These are phyloP conservation scores for Balakata baccata DNA, from an alignment of 345 rosid species.

Conservation along the genomic window DNA sequence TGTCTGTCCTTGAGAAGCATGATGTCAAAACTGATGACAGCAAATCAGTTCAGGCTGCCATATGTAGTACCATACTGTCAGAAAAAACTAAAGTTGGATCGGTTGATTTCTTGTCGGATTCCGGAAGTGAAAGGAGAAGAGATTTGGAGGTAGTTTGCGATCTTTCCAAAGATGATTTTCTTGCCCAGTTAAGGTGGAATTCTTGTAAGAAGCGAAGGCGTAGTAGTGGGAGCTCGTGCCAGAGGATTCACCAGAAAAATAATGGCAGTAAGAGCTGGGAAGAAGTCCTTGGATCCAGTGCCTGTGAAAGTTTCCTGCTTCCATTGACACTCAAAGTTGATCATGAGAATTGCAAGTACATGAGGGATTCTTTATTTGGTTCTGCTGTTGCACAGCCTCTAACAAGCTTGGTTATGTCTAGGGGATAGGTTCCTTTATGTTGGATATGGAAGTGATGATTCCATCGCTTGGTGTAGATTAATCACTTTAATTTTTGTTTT, in stretches of 20 bases:
- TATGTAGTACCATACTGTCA: conserved; percentile 16
- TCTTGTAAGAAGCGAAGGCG: conserved; percentile 57
- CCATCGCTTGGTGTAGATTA: background rate
- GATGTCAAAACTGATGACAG: conserved; percentile 19
- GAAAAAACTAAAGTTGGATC: conserved; percentile 21
- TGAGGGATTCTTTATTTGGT: conserved; percentile 45
- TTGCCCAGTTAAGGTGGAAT: conserved; percentile 61
- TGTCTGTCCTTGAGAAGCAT: conserved; percentile 32
- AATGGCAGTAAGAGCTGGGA: conserved; percentile 1
- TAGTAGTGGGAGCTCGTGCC: conserved; percentile 26
- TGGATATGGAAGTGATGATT: background rate
- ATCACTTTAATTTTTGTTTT: background rate
- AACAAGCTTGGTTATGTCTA: conserved; percentile 63
- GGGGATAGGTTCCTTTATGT: conserved; percentile 40
- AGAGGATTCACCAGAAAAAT: conserved; percentile 21
- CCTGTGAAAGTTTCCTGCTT: conserved; percentile 26
- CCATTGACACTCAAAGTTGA: conserved; percentile 43
- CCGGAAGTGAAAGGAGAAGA: conserved; percentile 22
- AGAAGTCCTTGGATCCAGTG: conserved; percentile 11
- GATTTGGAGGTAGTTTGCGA: conserved; percentile 36
- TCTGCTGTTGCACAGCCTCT: conserved; percentile 48
- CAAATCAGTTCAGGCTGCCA: conserved; percentile 25
- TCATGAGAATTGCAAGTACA: conserved; percentile 61
- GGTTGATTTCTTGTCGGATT: conserved; percentile 18
- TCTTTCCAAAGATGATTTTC: conserved; percentile 51